Percentiles rank a stretch among this genome's conserved stretches.
Evolutionary conservation across 2,329 filamentous ascomycete species (phyloP).

Genomic region (Cladosporium sp.): DNA sequence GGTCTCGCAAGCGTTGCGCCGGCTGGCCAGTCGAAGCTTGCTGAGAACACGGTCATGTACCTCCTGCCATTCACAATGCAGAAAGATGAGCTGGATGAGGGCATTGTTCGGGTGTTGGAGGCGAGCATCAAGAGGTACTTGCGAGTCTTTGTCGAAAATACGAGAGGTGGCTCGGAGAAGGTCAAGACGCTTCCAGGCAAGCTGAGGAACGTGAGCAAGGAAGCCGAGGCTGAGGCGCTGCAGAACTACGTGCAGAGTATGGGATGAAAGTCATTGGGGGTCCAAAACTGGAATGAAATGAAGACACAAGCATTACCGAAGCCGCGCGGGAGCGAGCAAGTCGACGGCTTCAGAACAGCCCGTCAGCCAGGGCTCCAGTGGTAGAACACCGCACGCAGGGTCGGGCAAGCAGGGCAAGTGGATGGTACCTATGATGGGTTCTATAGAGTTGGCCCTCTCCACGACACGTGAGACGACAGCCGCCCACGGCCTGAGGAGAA

Average conservation of each 20-base stretch:
- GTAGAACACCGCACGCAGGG: no score
- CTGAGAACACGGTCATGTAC: constrained; percentile 43
- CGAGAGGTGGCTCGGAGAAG: constrained; percentile 2
- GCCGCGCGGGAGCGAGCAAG: no score
- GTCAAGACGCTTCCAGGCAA: constrained; percentile 5
- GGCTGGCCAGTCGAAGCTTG: constrained; percentile 32
- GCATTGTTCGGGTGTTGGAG: constrained; percentile 47
- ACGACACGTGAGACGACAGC: no score
- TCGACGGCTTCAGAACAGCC: no score
- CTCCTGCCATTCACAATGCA: constrained; percentile 41
- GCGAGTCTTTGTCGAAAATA: neutral
- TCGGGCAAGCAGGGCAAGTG: no score
- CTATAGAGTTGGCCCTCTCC: no score
- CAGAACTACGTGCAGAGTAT: constrained; percentile 1
- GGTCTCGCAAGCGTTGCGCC: constrained; percentile 34
- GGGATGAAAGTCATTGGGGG: neutral
- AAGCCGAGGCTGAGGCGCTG: constrained; percentile 5
- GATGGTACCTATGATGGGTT: no score
- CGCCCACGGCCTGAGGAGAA: no score
- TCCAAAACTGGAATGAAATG: no score
- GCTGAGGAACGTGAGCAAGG: constrained; percentile 2
- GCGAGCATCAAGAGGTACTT: constrained; percentile 20
- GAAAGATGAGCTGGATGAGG: constrained; percentile 44
- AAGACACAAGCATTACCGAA: no score
- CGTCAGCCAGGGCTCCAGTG: no score